Evolutionary conservation across 129 eudicot species (phyloP), one percentile per base, ranked within the genome.

Genomic region (Oenanthe sinensis): DNA sequence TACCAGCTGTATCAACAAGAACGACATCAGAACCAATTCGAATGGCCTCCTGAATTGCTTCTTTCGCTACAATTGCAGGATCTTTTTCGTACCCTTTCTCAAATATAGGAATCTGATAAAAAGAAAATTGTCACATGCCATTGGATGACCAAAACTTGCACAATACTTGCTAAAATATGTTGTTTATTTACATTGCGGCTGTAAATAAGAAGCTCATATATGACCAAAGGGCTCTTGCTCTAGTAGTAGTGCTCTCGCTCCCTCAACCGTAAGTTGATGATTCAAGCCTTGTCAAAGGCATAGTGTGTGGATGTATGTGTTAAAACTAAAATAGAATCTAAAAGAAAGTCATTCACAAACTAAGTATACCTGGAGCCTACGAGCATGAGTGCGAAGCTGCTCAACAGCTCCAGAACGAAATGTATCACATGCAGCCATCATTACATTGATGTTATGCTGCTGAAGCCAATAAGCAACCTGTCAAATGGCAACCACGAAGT

Each of bases 341-440:
- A 60, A 60, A 65, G 42, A 67, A 33, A 67, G 3, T 15, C 33
- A 24, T 60, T 10, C 14, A 60, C 33, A 60, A n/a, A 50, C 58
- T 50, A 50, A 82, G 11, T 40, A 49, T 88, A 91, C 98, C 97
- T 94, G 96, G 72, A 95, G 99, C 80, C 99, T 87, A 67, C 92
- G 96, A 22, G 97, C 99, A 85, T 95, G 99, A 75, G 97, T 94
- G 36, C 98, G 96, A 77, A 91, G 87, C 88, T 95, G 99, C 87
- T 95, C 99, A 78, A 95, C 94, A 74, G 99, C 99, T 79, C 97
- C 99, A 58, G 99, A 92, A 78, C 97, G 93, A 79, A 95, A 95
- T 20, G 99, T 95, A 75, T 95, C 99, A 80, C 99, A 95, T 58
- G 97, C 97, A 87, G 99, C 99, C 99, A 92, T 95, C 99, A 92